These are phyloP conservation scores for Pleurotus salmoneostramineus DNA, from an alignment of 768 basidiomycete genomes.

Conservation along the genomic window DNA sequence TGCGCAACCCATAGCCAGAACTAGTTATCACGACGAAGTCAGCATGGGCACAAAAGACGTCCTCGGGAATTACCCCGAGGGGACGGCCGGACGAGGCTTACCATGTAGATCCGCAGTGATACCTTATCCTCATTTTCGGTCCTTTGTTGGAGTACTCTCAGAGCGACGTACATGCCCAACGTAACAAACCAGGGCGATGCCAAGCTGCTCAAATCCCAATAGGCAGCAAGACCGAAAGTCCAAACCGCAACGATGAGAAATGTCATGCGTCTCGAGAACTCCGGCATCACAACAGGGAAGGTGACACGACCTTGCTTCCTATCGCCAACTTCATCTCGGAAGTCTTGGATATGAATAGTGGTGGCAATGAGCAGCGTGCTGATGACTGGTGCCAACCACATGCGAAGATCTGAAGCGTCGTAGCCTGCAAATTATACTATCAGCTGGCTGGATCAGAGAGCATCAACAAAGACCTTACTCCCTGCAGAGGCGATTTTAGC, in stretches of 20 bases:
- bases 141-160: conserved; percentile 2
- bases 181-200: conserved; percentile 3
- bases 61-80: not conserved
- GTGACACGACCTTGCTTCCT: conserved; percentile 9
- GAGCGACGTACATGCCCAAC: conserved; percentile 7
- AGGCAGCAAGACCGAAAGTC: conserved; percentile 6
- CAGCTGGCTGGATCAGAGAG: not conserved
- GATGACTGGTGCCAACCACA: conserved; percentile 5
- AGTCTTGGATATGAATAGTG: conserved; percentile 11
- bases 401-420: not conserved
- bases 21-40: not conserved
- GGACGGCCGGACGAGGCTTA: not conserved
- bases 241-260: conserved; percentile 1
- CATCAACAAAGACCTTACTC: not conserved
- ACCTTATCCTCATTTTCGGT: conserved; percentile 4
- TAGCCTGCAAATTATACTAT: not conserved
- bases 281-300: conserved; percentile 10
- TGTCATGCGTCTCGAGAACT: conserved; percentile 4
- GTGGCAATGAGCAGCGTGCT: conserved; percentile 9
- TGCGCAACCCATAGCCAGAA: conserved; percentile 6
- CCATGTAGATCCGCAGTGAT: conserved; percentile 7
- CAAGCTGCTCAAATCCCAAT: conserved; percentile 1
- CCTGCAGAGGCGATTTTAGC: conserved; percentile 3
- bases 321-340: conserved; percentile 11
- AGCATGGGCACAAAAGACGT: not conserved